A percentile compares a stretch with the other conserved stretches of the same genome.
Evolutionary conservation across 192 early-diverging fungal species (phyloP).

Genomic region (Podila epicladia): DNA sequence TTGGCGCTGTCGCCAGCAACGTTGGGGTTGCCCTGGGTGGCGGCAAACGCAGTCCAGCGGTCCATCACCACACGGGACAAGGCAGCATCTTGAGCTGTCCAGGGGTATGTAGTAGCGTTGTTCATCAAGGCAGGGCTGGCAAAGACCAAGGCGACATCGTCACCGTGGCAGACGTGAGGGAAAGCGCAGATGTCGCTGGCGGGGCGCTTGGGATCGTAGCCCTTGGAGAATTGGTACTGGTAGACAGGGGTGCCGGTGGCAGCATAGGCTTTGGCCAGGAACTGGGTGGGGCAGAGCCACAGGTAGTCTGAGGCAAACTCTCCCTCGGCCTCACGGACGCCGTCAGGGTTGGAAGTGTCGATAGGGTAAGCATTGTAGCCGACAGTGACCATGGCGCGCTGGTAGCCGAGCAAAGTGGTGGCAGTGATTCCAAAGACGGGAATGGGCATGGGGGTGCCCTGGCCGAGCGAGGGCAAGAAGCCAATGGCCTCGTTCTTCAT

Average conservation of each 20-base stretch:
- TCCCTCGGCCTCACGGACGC: slow-evolving; percentile 30
- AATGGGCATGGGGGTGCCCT: slow-evolving; percentile 36
- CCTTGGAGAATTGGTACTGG: slow-evolving; percentile 49
- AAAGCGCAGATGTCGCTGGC: slow-evolving; percentile 24
- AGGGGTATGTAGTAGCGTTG: slow-evolving; percentile 33
- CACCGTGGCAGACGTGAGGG: slow-evolving; percentile 47
- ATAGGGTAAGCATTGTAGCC: slow-evolving; percentile 27
- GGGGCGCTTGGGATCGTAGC: slow-evolving; percentile 39
- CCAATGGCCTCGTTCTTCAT: slow-evolving; percentile 51
- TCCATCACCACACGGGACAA: slow-evolving; percentile 45
- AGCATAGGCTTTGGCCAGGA: slow-evolving; percentile 43
- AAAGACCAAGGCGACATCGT: slow-evolving; percentile 51
- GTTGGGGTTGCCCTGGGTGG: slow-evolving; percentile 35
- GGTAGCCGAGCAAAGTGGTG: slow-evolving; percentile 38
- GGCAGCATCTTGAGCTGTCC: slow-evolving; percentile 43
- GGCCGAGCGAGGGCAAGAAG: slow-evolving; percentile 48
- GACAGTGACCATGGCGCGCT: slow-evolving; percentile 46
- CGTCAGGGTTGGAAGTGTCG: slow-evolving; percentile 36
- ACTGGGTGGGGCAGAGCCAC: slow-evolving; percentile 47
- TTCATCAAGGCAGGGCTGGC: slow-evolving; percentile 47
- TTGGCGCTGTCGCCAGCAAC: slow-evolving; percentile 13
- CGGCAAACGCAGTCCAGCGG: slow-evolving; percentile 45
- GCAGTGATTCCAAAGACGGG: slow-evolving; percentile 32
- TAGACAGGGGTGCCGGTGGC: slow-evolving; percentile 28
- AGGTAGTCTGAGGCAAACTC: slow-evolving; percentile 40